Evolutionary conservation across 192 early-diverging fungal species (phyloP).

Genomic region (Linderina pennispora): DNA sequence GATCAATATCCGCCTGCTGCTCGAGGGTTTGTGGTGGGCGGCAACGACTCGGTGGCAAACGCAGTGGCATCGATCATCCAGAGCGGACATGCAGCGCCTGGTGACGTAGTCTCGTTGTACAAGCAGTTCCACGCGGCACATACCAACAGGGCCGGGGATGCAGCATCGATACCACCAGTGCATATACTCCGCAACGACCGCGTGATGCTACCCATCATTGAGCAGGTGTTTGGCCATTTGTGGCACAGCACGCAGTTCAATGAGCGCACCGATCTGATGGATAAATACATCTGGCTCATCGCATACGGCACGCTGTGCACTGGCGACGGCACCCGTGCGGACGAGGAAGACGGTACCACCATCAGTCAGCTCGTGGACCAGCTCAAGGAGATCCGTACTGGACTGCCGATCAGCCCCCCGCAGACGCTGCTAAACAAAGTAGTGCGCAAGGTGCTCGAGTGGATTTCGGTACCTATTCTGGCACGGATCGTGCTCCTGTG

Average conservation of each 20-base stretch:
- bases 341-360: constrained; percentile 10
- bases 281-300: constrained; percentile 38
- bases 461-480: constrained; percentile 27
- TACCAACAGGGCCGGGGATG: constrained; percentile 1
- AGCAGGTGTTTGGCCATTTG: constrained; percentile 36
- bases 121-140: constrained; percentile 25
- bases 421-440: constrained; percentile 20
- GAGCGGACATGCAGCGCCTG: constrained; percentile 28
- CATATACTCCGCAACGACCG: constrained; percentile 21
- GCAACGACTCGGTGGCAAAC: constrained; percentile 25
- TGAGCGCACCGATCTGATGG: constrained; percentile 13
- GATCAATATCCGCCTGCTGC: constrained; percentile 35
- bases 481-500: constrained; percentile 48
- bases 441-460: constrained; percentile 21
- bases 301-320: constrained; percentile 27
- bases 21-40: constrained; percentile 20
- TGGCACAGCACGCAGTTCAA: constrained; percentile 13
- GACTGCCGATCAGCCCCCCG: constrained; percentile 22
- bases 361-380: constrained; percentile 16
- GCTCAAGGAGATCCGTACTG: constrained; percentile 22
- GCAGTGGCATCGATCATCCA: constrained; percentile 33
- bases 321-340: constrained; percentile 1
- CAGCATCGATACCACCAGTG: constrained; percentile 1
- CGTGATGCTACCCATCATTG: constrained; percentile 28
- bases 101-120: constrained; percentile 32